Base-by-base conservation (phyloP, 768 basidiomycete genomes). In the Agrocybe praecox region DNA sequence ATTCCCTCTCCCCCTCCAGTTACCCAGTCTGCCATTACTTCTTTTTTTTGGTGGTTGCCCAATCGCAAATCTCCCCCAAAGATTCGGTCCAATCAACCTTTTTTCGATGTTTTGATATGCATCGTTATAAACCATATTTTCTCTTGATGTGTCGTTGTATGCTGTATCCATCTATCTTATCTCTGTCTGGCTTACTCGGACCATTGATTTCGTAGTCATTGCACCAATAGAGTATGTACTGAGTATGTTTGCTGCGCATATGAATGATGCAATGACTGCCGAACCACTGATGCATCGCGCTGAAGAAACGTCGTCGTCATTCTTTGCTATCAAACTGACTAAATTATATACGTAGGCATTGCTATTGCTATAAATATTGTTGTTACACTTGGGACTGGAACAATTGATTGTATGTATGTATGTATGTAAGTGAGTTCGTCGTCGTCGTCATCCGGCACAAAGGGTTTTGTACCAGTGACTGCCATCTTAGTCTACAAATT, bases 131-230 rank as follows among this genome's bases (percentile, higher is more conserved):
- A 19, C 49, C 44, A 53, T 49, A 22, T 53, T 23, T 47, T 58
- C 52, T 29, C 47, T 24, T 54, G 57, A 56, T 63, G 54, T 61
- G 60, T 65, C 57, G 55, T 58, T 59, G 53, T 62, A 58, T 62
- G 61, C 62, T 67, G 63, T 67, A 63, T 63, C 63, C 60, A 61
- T 65, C 54, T 63, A 61, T 60, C 46, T 62, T 64, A 58, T 62
- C 57, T 53, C 36, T 15, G 36, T 40, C 36, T 40, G 36, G 42
- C 53, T 52, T 63, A 26, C 42, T 42, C 47, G 21, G 19, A 23
- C 44, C 42, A 55, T 34, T 44, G 46, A 47, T 49, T 34, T 34
- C 53, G 34, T 58, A 26, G 23, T 40, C n/a, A n/a, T 40, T 40
- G 36, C 36, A 40, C 36, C 9, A n/a, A 6, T 40, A 40, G 36